These are phyloP conservation scores for Gossypium lobatum DNA, from an alignment of 441 rosid species.

Conservation along the genomic window DNA sequence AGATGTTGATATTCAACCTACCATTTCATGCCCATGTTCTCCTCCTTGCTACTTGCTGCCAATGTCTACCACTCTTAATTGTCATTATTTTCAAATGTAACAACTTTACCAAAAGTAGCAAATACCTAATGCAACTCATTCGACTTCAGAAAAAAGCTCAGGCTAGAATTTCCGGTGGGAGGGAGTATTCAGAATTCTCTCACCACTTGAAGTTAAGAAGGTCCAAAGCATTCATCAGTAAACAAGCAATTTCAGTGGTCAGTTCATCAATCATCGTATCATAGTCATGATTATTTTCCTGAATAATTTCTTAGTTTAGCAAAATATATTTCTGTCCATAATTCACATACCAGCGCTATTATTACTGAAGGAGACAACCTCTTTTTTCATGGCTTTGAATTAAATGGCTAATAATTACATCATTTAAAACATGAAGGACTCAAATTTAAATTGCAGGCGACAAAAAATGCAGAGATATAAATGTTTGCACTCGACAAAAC, in stretches of 20 bases:
- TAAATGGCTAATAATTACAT: neutral
- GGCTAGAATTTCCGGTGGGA: neutral
- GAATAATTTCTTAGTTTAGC: neutral
- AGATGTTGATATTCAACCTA: neutral
- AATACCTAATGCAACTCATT: neutral
- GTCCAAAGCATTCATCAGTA: neutral
- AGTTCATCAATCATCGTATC: neutral
- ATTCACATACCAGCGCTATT: neutral
- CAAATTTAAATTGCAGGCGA: neutral
- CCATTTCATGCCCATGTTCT: neutral
- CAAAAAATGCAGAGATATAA: neutral
- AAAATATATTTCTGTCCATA: neutral
- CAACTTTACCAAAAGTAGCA: too few species aligned
- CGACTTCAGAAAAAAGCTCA: neutral
- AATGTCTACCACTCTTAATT: neutral
- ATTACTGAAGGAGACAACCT: neutral
- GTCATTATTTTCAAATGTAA: neutral
- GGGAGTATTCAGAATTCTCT: too few species aligned
- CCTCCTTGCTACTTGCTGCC: constrained; percentile 2
- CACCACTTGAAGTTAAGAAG: neutral
- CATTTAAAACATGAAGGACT: neutral
- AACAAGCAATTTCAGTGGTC: neutral
- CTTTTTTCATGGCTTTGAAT: neutral
- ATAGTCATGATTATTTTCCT: neutral
- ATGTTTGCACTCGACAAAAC: neutral